Base-by-base conservation (phyloP, 73 alveolate genomes). In the Paramecium sexaurelia region DNA sequence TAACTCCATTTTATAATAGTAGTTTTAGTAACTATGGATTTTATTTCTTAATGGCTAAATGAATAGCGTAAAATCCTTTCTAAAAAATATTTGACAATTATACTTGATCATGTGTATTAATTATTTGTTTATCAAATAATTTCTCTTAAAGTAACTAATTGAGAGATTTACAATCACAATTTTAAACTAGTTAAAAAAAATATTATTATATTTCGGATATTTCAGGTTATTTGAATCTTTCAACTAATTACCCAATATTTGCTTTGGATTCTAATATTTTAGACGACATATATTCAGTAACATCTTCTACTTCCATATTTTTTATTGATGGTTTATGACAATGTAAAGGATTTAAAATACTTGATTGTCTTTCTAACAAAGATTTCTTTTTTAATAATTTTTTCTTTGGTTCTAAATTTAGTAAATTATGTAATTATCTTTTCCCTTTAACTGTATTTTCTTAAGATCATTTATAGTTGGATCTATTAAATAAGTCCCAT, bases 401-500 rank as follows among this genome's bases (percentile, higher is more conserved):
- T 20, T 51, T 51, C 29, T 61, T 26, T 9, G 83, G 83, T 26
- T 61, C 83, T 26, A 7, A 11, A 61, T 9, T 26, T 4, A 61
- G 7, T 6, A 61, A 29, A 61, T 61, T 13, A 61, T 61, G 83
- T 24, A 61, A 32, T n/a, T 57, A 32, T 57, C 40, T 57, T 20
- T 57, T 57, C 41, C 41, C 4, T 19, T n/a, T 40, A 24, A 40
- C n/a, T 19, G n/a, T 3, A 22, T 22, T 33, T 78, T 78, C 29
- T 43, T 78, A 20, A 78, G 29, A 24, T 40, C 90, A 22, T 78
- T 40, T 7, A 78, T 78, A 5, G 90, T 40, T 8, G 90, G 90
- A 78, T 78, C 90, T 24, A 78, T 61, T 24, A 78, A 22, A 24
- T 78, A 45, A 10, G 75, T n/a, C 15, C 90, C 73, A 78, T 78